Conservation (phyloP, 1,284 basidiomycete genomes). For the Caloboletus firmus region DNA sequence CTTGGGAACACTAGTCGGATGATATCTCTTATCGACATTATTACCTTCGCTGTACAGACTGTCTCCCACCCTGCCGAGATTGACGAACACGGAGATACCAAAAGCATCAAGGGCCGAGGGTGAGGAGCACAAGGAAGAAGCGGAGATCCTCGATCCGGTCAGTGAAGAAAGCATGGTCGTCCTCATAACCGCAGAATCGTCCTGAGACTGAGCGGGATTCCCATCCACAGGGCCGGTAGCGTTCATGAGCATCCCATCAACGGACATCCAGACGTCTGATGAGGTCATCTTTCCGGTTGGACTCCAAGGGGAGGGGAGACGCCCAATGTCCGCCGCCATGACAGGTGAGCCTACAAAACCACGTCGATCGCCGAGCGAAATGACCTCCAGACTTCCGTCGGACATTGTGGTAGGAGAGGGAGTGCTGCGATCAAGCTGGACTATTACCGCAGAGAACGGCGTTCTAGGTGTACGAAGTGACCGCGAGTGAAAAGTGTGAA, state of each 20-base stretch:
- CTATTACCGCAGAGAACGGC: conserved; percentile 14
- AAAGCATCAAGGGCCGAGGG: conserved; percentile 19
- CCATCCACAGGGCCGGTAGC: conserved; percentile 17
- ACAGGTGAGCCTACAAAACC: conserved; percentile 12
- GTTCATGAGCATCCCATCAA: conserved; percentile 19
- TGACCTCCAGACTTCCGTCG: conserved; percentile 26
- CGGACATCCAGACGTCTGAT: conserved; percentile 30
- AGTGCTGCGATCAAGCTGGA: conserved; percentile 24
- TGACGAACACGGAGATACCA: conserved; percentile 23
- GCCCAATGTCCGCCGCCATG: conserved; percentile 1
- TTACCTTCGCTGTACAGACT: background rate
- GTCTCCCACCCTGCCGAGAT: conserved; percentile 9
- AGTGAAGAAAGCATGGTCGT: background rate
- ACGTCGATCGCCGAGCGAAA: conserved; percentile 23
- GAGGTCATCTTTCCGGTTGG: conserved; percentile 16
- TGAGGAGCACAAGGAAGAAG: conserved; percentile 16
- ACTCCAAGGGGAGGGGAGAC: conserved; percentile 36
- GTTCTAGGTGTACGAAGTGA: conserved; percentile 13
- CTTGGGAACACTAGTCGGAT: background rate
- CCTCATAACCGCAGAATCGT: background rate
- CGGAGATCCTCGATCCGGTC: conserved; percentile 3
- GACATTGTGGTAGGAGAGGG: conserved; percentile 28
- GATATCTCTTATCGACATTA: background rate
- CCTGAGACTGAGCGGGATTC: background rate
- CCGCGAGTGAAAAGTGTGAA: conserved; percentile 9